A percentile compares a stretch with the other conserved stretches of the same genome.
Conservation (phyloP, 2,329 filamentous ascomycete genomes). For the Aspergillus neotritici region DNA sequence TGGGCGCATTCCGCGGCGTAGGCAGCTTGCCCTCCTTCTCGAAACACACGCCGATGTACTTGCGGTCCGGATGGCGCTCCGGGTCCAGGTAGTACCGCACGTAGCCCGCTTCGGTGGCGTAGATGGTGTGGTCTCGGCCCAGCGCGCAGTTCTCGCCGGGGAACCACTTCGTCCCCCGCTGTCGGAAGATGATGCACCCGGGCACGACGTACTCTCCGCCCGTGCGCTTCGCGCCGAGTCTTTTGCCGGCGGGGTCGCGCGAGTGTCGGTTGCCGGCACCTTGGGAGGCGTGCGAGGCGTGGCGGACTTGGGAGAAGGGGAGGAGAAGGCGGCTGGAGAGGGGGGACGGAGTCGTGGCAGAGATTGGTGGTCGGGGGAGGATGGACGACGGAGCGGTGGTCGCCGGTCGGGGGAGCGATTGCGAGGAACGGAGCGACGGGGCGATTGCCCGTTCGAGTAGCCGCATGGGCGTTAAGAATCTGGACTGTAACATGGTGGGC, state of each 20-base stretch:
- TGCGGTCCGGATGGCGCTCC: conserved; percentile 69
- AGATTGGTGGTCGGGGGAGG: conserved; percentile 24
- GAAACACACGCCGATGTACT: conserved; percentile 93
- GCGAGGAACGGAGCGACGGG: conserved; percentile 26
- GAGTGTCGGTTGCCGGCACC: conserved; percentile 61
- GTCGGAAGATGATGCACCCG: conserved; percentile 96
- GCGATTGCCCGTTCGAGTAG: conserved; percentile 34
- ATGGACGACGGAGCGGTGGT: conserved; percentile 22
- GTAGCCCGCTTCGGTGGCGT: conserved; percentile 76
- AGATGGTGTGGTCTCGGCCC: conserved; percentile 95
- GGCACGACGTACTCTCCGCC: conserved; percentile 91
- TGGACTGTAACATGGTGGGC: conserved; percentile 38
- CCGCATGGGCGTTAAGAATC: conserved; percentile 35
- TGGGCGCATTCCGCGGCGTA: conserved; percentile 65
- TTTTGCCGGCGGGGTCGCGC: conserved; percentile 70
- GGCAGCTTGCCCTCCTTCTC: conserved; percentile 76
- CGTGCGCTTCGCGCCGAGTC: conserved; percentile 88
- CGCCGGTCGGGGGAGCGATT: conserved; percentile 18
- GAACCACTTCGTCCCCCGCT: conserved; percentile 90
- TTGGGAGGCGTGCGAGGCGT: conserved; percentile 61
- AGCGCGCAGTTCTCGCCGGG: conserved; percentile 93
- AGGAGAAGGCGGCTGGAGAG: conserved; percentile 27
- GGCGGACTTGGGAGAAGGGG: conserved; percentile 47
- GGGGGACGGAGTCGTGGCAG: conserved; percentile 23
- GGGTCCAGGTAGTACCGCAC: conserved; percentile 97